Conservation (phyloP, 2,329 filamentous ascomycete species). For the Domatiomyces globalis region DNA sequence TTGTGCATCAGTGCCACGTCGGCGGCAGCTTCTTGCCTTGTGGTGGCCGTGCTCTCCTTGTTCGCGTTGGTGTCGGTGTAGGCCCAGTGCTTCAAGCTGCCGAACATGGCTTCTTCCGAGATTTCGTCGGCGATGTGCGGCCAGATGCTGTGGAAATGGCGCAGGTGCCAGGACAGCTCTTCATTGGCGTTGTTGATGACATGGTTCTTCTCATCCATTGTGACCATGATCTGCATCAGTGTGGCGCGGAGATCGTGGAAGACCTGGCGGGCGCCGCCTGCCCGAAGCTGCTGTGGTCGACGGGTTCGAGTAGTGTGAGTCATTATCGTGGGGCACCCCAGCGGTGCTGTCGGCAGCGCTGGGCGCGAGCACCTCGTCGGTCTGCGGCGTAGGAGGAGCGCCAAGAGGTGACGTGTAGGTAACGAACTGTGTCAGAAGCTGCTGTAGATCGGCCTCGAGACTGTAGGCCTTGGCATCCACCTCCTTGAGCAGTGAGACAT, state of each 20-base stretch:
- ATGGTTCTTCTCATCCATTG: constrained; percentile 94
- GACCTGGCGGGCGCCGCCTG: constrained; percentile 43
- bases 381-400: constrained; percentile 8
- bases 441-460: constrained; percentile 67
- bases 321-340: constrained; percentile 12
- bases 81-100: constrained; percentile 86
- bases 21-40: constrained; percentile 53
- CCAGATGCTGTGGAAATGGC: constrained; percentile 74
- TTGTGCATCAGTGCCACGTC: constrained; percentile 43
- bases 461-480: constrained; percentile 93
- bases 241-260: constrained; percentile 66
- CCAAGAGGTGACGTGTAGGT: constrained; percentile 8
- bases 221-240: constrained; percentile 72
- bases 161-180: constrained; percentile 69
- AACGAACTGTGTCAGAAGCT: constrained; percentile 46
- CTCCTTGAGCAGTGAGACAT: constrained; percentile 92
- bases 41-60: constrained; percentile 37
- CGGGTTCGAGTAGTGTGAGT: constrained; percentile 11
- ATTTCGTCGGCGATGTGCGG: constrained; percentile 78
- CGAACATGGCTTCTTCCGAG: constrained; percentile 85
- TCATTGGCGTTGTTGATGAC: constrained; percentile 88
- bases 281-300: constrained; percentile 8
- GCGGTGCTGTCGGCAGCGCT: constrained; percentile 14
- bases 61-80: constrained; percentile 69
- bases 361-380: not conserved